These are phyloP conservation scores for Trametes cinnabarina DNA, from an alignment of 768 basidiomycete species.

Conservation along the genomic window DNA sequence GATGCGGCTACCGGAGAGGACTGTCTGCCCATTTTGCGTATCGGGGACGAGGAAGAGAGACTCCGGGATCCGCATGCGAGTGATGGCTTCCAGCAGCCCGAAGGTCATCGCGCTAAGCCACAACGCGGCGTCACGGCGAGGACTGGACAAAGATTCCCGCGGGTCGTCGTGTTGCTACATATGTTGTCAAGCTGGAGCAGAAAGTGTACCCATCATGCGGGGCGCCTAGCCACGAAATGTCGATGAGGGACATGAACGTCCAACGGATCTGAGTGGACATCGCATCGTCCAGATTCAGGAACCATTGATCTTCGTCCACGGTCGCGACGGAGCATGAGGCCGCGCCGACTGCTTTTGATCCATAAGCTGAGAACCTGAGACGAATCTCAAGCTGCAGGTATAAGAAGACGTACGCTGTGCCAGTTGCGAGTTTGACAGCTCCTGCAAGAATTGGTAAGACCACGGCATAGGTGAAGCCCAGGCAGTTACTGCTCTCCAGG, in stretches of 20 bases:
- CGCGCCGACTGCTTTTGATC: too few species aligned
- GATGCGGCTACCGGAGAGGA: not conserved
- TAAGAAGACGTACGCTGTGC: too few species aligned
- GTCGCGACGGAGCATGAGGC: not conserved
- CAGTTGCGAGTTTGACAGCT: not conserved
- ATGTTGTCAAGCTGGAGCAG: not conserved
- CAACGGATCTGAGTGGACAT: too few species aligned
- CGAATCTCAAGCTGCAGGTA: too few species aligned
- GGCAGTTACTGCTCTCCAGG: not conserved
- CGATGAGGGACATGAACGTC: not conserved
- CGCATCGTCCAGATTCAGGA: not conserved
- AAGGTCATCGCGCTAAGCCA: not conserved
- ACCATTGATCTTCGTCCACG: not conserved
- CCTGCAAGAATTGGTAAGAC: not conserved
- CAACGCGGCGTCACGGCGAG: not conserved
- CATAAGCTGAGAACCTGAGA: too few species aligned
- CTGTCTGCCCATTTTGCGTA: not conserved
- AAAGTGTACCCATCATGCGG: not conserved
- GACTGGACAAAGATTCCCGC: not conserved
- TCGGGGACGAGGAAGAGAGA: not conserved
- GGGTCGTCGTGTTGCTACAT: not conserved
- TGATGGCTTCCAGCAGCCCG: not conserved
- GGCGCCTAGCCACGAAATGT: not conserved
- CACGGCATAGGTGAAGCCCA: slow-evolving; percentile 6
- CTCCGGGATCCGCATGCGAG: not conserved